Percentiles rank a stretch among this genome's conserved stretches.
Evolutionary conservation across 1,139 yeast genomes (phyloP).

Genomic region (Spathaspora sp.): DNA sequence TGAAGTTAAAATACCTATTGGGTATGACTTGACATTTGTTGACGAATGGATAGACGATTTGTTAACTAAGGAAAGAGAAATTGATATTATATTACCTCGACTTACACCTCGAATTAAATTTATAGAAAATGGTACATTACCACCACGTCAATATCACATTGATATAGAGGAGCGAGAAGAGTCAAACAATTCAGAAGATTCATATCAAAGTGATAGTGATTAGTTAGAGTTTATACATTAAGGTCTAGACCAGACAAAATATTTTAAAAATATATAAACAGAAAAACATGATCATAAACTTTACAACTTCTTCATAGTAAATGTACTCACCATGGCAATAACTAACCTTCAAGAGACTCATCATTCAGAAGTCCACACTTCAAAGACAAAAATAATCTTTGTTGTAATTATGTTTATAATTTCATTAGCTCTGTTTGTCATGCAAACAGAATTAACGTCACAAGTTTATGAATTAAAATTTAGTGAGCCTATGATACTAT

Average conservation of each 20-base stretch:
- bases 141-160: constrained; percentile 36
- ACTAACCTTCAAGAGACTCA: constrained; percentile 15
- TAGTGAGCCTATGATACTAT: constrained; percentile 67
- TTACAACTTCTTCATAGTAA: neutral
- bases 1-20: constrained; percentile 21
- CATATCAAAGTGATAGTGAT: constrained; percentile 30
- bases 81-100: constrained; percentile 63
- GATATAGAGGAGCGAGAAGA: constrained; percentile 16
- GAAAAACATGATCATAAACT: neutral
- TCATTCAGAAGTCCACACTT: constrained; percentile 14
- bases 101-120: constrained; percentile 38
- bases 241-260: neutral
- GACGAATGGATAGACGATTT: constrained; percentile 64
- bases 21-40: constrained; percentile 42
- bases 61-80: constrained; percentile 48
- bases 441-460: constrained; percentile 80
- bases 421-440: constrained; percentile 65
- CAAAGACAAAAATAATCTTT: constrained; percentile 45
- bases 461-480: constrained; percentile 62
- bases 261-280: neutral
- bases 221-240: constrained; percentile 5
- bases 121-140: constrained; percentile 40
- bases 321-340: constrained; percentile 15
- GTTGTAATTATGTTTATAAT: constrained; percentile 58
- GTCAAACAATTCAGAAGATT: constrained; percentile 13